Evolutionary conservation across 495 filamentous ascomycete genomes (phyloP).

Genomic region (Evansstolkia leycettana): DNA sequence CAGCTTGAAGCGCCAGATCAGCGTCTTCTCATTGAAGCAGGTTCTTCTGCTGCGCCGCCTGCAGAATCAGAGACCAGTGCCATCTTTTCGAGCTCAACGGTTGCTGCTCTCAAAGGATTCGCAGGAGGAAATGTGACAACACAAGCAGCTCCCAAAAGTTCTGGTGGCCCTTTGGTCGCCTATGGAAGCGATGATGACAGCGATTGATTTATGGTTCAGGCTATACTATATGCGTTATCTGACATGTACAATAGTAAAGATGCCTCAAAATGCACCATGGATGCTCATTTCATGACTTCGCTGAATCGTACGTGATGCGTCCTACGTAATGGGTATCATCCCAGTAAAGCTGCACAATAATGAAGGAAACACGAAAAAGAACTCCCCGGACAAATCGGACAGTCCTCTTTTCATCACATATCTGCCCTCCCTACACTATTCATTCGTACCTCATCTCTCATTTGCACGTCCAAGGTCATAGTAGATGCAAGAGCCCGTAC

Average conservation of each 20-base stretch:
- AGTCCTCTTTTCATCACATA: no score
- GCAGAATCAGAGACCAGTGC: conserved; percentile 31
- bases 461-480: conserved; percentile 49
- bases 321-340: conserved; percentile 6
- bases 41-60: conserved; percentile 6
- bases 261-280: conserved; percentile 18
- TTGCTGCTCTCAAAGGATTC: conserved; percentile 53
- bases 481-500: conserved; percentile 61
- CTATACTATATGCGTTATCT: conserved; percentile 7
- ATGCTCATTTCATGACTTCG: conserved; percentile 2
- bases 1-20: conserved; percentile 34
- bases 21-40: conserved; percentile 31
- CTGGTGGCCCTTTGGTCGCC: conserved; percentile 60
- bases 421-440: no score
- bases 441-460: conserved; percentile 8
- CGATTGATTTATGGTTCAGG: conserved; percentile 20
- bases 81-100: conserved; percentile 69
- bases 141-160: conserved; percentile 17
- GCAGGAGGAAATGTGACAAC: conserved; percentile 29
- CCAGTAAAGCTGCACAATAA: not conserved
- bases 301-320: conserved; percentile 4
- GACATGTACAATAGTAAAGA: conserved; percentile 27
- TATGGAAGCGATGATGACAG: conserved; percentile 90
- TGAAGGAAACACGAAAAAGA: not conserved
- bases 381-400: no score